phyloP scores from a whole-genome alignment of 2,329 filamentous ascomycete genomes.

The Cercospora citrullina region DNA sequence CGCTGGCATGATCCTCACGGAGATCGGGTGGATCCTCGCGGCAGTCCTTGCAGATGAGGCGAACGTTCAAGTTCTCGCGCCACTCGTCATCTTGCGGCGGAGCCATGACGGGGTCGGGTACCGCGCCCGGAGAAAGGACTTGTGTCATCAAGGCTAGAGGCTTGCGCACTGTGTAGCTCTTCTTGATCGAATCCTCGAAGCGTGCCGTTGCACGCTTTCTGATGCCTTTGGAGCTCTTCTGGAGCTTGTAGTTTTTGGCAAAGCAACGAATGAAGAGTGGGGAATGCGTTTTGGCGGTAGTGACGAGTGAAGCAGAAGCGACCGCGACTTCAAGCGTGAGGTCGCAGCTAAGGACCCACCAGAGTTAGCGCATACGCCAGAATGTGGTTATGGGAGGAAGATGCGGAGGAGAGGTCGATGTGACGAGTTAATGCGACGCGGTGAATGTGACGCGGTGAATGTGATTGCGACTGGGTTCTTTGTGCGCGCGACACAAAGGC shows the following conservation, averaged over 20 bases:
- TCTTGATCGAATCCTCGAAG: constrained; percentile 35
- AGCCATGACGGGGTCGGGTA: constrained; percentile 41
- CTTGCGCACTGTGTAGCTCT: constrained; percentile 30
- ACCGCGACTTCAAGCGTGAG: constrained; percentile 6
- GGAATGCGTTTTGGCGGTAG: constrained; percentile 57
- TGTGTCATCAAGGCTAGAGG: constrained; percentile 37
- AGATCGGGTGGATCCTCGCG: constrained; percentile 88
- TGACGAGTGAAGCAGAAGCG: constrained; percentile 12
- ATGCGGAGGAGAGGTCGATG: not conserved
- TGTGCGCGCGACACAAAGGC: constrained; percentile 25
- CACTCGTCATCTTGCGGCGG: constrained; percentile 53
- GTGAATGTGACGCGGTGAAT: not conserved
- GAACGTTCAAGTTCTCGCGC: constrained; percentile 82
- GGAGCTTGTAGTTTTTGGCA: constrained; percentile 50
- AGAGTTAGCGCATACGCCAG: constrained; percentile 23
- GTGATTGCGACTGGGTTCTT: constrained; percentile 15
- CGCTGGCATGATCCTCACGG: constrained; percentile 86
- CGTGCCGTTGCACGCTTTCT: constrained; percentile 45
- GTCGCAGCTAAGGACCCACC: constrained; percentile 27
- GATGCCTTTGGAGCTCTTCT: constrained; percentile 47
- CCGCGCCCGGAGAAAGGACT: constrained; percentile 48
- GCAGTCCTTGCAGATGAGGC: constrained; percentile 86
- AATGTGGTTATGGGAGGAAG: not conserved
- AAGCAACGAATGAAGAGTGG: constrained; percentile 63
- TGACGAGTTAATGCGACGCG: not conserved